Evolutionary conservation across 345 rosid species (phyloP), one percentile per base, ranked within the genome.

Genomic region (Corchorus olitorius): DNA sequence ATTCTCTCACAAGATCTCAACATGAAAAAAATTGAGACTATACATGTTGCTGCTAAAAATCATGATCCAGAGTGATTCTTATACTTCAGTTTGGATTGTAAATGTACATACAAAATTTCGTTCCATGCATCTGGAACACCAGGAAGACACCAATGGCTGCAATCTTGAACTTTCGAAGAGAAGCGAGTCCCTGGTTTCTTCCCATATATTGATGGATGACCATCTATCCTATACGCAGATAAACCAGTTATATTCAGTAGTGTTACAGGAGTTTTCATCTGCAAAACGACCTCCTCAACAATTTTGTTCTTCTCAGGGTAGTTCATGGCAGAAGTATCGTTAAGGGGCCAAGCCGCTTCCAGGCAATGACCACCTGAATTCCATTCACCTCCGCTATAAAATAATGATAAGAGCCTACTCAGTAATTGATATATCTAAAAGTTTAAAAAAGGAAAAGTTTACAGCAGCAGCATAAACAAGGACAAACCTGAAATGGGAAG

Each of bases 61-160:
- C 34, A 54, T 1, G 72, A 61, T 58, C 41, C 2, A 46, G 27
- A 78, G 27, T 72, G 64, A 62, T 61, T 56, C 6, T 9, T 83
- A 37, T 67, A 15, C 33, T 62, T 74, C 49, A 58, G 77, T 72
- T 72, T 81, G 54, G 76, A 76, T 14, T 77, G 89, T 81, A 92
- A 88, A 60, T 88, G 88, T 73, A 84, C 84, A 81, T 84, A 92
- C 82, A 96, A 76, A 37, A 93, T 84, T 64, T 89, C 93, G 35
- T 96, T 96, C 98, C 98, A 96, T 5, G 86, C 81, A 84, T 93
- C 99, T 35, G 97, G 98, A 81, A 92, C 88, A 13, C 98, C 97
- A 20, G 98, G 98, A 64, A 96, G 97, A 80, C 99, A 93, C 98
- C 99, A 93, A 77, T 93, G 99, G 76, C 99, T 96, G 83, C 99